Base-by-base conservation (phyloP, 768 basidiomycete genomes). In the Mycena albidolilacea region DNA sequence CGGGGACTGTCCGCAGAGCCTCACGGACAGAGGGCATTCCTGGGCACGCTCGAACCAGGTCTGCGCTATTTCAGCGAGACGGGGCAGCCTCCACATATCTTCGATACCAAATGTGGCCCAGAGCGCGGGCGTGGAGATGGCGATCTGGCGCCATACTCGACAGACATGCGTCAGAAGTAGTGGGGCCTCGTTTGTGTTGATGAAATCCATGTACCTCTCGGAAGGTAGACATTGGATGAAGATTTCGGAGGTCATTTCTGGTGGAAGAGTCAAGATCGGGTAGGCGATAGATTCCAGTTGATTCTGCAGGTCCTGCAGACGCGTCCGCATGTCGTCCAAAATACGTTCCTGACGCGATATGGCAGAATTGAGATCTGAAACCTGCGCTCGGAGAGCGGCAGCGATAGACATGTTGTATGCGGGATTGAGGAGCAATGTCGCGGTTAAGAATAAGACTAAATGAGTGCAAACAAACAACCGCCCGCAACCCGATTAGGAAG, bases 171-270 rank as follows among this genome's bases (percentile, higher is more conserved):
- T 52, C 7, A 74, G 12, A 3, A 70, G 43, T 7, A 74, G 21
- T 1, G 73, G 68, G 8, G 73, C 52, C 44, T 43, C 43, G 14
- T 17, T 6, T 3, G 37, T 0, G 11, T 70, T 17, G 2, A 63
- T 30, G 4, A 50, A 3, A 12, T 72, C 60, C 11, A 0, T 5
- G 3, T 3, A 0, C 15, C 55, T 9, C 4, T 1, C 0, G 10
- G 38, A 7, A 3, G 73, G 66, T 0, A 70, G n/a, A 14, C 65
- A 70, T 9, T 23, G 73, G 4, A 44, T 3, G 19, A 75, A 75
- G 10, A 75, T 75, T n/a, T 71, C 57, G 46, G 70, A 35, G 4
- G 48, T 52, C 35, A 75, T 64, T 68, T 75, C 65, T 7, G 55
- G 50, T 1, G 73, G 73, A 1, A 71, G 12, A 11, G 66, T 39